Evolutionary conservation across 2,329 filamentous ascomycete species (phyloP), one percentile per base, ranked within the genome.

Genomic region (Arthrobotrys megalospora): DNA sequence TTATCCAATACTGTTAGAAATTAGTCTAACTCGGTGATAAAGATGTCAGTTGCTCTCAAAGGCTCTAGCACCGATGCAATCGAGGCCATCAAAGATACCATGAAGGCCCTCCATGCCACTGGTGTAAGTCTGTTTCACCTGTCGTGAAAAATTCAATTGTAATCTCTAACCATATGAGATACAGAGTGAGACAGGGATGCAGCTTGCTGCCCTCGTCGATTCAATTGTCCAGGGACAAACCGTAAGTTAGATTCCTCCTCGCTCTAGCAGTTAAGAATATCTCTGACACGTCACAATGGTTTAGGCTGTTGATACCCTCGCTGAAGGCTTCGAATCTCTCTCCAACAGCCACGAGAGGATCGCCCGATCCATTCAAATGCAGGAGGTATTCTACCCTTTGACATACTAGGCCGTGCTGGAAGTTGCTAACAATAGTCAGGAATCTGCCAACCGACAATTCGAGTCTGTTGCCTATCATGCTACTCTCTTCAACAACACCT

Each of bases 11-110:
- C 8, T 45, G 5, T 14, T n/a, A 16, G n/a, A 6, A 12, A 12
- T 14, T 14, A 1, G 16, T 3, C 41, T 10, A 38, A 12, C 7
- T 45, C 7, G n/a, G 11, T 38, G 7, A 0, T 50, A 6, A 16
- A 77, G 75, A 63, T 78, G 67, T 38, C 66, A 14, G 5, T 53
- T 12, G 67, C 75, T 12, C 32, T 72, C 52, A 48, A 48, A 19
- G 24, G 52, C 8, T 55, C 67, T 7, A 55, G 67, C 10, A 28
- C 34, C 6, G 62, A 71, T 6, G 63, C 73, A 1, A 14, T 77
- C 7, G 36, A 67, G 8, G n/a, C 60, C 19, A 71, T 78, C 14
- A 68, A 19, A 28, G 14, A 53, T 1, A 63, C 45, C 4, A 78
- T 78, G 52, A 14, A 72, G 16, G 52, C 60, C 11, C 50, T 72